Evolutionary conservation across 2,329 filamentous ascomycete genomes (phyloP).

Genomic region (Exserohilum rostratum): DNA sequence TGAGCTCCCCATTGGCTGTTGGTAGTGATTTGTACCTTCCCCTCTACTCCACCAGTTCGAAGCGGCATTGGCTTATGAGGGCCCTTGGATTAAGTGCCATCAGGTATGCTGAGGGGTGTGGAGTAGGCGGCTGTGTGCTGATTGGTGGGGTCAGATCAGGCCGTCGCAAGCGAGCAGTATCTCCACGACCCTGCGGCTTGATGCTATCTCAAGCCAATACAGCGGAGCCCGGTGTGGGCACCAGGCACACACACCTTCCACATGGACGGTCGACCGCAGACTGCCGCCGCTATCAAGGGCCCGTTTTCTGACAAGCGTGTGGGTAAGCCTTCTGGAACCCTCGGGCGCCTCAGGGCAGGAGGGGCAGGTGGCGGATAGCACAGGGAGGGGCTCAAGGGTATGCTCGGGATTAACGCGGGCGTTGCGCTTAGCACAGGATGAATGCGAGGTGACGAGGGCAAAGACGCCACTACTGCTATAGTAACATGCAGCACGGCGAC

Average conservation of each 20-base stretch:
- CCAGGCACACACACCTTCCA: constrained; percentile 7
- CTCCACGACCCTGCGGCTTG: not conserved
- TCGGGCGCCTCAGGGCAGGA: not conserved
- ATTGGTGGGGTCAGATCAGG: not conserved
- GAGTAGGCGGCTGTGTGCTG: not conserved
- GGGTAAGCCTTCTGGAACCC: constrained; percentile 6
- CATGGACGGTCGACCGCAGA: not conserved
- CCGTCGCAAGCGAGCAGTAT: constrained; percentile 3
- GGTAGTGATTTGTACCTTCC: too few species aligned
- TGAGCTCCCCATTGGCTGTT: not conserved
- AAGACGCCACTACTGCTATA: too few species aligned
- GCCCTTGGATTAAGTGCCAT: too few species aligned
- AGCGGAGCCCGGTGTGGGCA: constrained; percentile 2
- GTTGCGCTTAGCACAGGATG: constrained; percentile 8
- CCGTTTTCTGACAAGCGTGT: not conserved
- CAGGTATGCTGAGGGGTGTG: not conserved
- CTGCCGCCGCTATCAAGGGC: not conserved
- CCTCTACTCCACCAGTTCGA: too few species aligned
- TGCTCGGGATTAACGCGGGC: constrained; percentile 13
- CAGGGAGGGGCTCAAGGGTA: not conserved
- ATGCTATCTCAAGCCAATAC: not conserved
- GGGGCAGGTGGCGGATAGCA: constrained; percentile 1
- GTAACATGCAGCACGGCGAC: not conserved
- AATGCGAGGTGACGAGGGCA: not conserved
- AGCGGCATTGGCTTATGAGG: too few species aligned